phyloP scores from a whole-genome alignment of 768 basidiomycete genomes.

The Calocera cornea region DNA sequence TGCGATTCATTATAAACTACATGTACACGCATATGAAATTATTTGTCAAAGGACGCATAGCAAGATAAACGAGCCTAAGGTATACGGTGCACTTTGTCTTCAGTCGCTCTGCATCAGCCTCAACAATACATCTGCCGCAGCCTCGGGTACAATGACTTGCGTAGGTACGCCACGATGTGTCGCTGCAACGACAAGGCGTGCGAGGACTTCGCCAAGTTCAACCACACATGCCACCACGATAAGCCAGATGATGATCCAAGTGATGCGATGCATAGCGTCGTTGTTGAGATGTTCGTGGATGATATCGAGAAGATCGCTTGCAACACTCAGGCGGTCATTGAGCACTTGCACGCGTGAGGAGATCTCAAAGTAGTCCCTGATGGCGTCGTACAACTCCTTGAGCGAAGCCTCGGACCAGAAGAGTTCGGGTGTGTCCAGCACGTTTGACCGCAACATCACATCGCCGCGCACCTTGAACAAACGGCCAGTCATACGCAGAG shows the following conservation, averaged over 20 bases:
- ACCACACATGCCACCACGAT: slow-evolving; percentile 85
- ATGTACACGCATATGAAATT: neutral
- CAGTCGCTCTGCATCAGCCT: neutral
- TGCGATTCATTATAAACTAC: neutral
- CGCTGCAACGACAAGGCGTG: slow-evolving; percentile 59
- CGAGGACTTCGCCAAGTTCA: slow-evolving; percentile 72
- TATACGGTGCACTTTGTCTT: neutral
- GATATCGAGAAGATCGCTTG: slow-evolving; percentile 77
- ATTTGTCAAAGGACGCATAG: neutral
- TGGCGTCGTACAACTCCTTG: slow-evolving; percentile 79
- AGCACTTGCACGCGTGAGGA: slow-evolving; percentile 65
- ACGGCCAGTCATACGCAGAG: slow-evolving; percentile 71
- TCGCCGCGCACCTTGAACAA: slow-evolving; percentile 81
- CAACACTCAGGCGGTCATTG: slow-evolving; percentile 77
- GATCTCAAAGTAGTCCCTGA: slow-evolving; percentile 91
- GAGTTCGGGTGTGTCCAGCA: slow-evolving; percentile 82
- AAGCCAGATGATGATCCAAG: slow-evolving; percentile 66
- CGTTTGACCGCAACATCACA: slow-evolving; percentile 82
- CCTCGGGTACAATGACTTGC: neutral
- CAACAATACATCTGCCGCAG: neutral
- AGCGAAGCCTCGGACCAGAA: slow-evolving; percentile 93
- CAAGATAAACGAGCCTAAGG: neutral
- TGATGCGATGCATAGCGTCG: slow-evolving; percentile 80
- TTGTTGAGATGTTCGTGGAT: slow-evolving; percentile 91
- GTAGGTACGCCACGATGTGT: slow-evolving; percentile 2